Base-by-base conservation (phyloP, 805 yeast species). In the Candida insectalens region DNA sequence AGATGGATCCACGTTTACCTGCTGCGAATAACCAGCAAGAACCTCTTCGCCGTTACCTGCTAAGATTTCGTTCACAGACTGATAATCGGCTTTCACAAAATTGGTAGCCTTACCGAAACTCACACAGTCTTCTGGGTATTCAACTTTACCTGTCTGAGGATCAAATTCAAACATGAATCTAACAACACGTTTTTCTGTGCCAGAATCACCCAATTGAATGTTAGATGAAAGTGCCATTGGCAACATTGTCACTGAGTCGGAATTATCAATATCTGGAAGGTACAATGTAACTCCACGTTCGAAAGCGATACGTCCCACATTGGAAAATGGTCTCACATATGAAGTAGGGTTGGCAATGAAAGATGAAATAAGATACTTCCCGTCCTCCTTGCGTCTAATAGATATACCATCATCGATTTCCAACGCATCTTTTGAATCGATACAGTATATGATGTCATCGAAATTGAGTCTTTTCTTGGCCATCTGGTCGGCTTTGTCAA, bases 381-480 rank as follows among this genome's bases (percentile, higher is more conserved):
- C 50, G 1, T 51, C 43, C 1, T 47, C 45, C 4, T 42, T 34
- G 33, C 19, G 42, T 41, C 19, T 45, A 14, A 89, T 61, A 1
- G 95, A 74, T 19, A 89, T 65, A 30, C 96, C 98, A 56, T 89
- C 98, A 55, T 89, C 98, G 38, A 92, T 81, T 54, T 92, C 97
- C 44, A 80, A 79, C 0, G 97, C 95, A 27, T 66, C 67, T 3
- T 63, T 71, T 3, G 79, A 67, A 57, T 92, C 98, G 38, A 89
- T 84, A 56, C 96, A 87, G 51, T 75, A 89, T 2, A 87, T 76
- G 9, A 68, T 47, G 29, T 65, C 57, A 0, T 56, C 55, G 42
- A 65, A 70, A 19, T 64, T 63, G n/a, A 43, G 42, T 43, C 80
- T 57, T 2, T 21, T 10, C 2, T 17, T n/a, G 19, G 25, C 36